phyloP scores from a whole-genome alignment of 2,329 filamentous ascomycete genomes.

The Alternaria triticimaculans region DNA sequence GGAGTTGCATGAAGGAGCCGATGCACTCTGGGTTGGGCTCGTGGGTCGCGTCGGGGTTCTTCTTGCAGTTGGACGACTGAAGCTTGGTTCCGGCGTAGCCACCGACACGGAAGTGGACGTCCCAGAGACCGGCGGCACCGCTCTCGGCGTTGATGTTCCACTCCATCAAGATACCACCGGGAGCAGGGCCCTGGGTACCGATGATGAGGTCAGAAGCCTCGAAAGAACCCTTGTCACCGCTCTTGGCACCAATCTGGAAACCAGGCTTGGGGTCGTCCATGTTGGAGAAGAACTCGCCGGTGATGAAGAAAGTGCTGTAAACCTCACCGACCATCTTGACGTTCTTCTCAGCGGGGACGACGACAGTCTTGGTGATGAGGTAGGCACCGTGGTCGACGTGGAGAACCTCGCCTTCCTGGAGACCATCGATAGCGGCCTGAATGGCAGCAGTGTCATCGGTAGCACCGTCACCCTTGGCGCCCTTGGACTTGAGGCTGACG shows the following conservation, averaged over 20 bases:
- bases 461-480: conserved; percentile 84
- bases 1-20: conserved; percentile 71
- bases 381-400: conserved; percentile 72
- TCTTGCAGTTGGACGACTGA: conserved; percentile 79
- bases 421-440: conserved; percentile 76
- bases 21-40: conserved; percentile 71
- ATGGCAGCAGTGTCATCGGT: conserved; percentile 89
- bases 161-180: conserved; percentile 88
- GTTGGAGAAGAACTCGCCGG: conserved; percentile 75
- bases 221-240: conserved; percentile 77
- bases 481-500: conserved; percentile 79
- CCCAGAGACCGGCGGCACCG: conserved; percentile 84
- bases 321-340: conserved; percentile 90
- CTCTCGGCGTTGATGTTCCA: conserved; percentile 79
- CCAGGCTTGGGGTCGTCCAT: conserved; percentile 79
- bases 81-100: conserved; percentile 84
- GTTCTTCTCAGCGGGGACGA: conserved; percentile 66
- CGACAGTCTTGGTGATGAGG: conserved; percentile 65
- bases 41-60: conserved; percentile 71
- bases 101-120: conserved; percentile 93
- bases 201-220: conserved; percentile 91
- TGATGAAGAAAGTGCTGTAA: conserved; percentile 88
- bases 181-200: conserved; percentile 79
- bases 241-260: conserved; percentile 76
- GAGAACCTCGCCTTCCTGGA: conserved; percentile 65